Evolutionary conservation across 345 rosid genomes (phyloP).

Genomic region (Brassica napus): DNA sequence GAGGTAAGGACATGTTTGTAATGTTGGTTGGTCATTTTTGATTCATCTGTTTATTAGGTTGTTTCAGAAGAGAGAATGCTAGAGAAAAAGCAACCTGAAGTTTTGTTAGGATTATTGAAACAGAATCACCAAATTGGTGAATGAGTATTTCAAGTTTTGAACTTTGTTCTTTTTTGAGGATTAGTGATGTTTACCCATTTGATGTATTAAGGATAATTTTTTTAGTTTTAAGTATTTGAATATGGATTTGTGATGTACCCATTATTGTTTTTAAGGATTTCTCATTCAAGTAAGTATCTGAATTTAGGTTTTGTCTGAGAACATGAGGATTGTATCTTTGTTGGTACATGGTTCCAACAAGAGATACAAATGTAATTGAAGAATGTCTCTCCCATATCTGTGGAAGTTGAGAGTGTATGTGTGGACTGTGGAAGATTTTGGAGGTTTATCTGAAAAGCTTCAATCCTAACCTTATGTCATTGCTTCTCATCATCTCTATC

Average conservation of each 20-base stretch:
- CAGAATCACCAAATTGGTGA: conserved; percentile 14
- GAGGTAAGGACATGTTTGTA: conserved; percentile 28
- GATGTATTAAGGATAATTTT: neutral
- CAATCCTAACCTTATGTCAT: conserved; percentile 24
- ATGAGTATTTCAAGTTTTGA: conserved; percentile 5
- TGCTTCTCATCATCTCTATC: conserved; percentile 37
- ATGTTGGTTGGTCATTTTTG: conserved; percentile 32
- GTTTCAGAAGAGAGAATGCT: conserved; percentile 26
- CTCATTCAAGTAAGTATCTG: neutral
- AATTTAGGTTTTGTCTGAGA: neutral
- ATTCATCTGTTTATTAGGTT: conserved; percentile 33
- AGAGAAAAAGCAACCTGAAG: conserved; percentile 34
- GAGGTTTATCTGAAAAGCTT: conserved; percentile 23
- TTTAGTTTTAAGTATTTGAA: neutral
- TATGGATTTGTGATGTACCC: neutral
- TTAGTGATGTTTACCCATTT: conserved; percentile 22
- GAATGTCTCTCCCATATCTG: conserved; percentile 12
- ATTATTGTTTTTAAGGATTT: neutral
- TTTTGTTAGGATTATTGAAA: conserved; percentile 36
- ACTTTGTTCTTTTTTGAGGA: conserved; percentile 17
- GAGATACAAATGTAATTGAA: neutral
- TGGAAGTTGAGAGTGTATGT: conserved; percentile 17
- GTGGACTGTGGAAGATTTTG: conserved; percentile 28
- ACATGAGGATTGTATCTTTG: neutral
- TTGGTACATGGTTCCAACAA: neutral